Percentiles rank a stretch among this genome's conserved stretches.
Conservation (phyloP, 73 alveolate species). For the Paramecium tetraurelia region DNA sequence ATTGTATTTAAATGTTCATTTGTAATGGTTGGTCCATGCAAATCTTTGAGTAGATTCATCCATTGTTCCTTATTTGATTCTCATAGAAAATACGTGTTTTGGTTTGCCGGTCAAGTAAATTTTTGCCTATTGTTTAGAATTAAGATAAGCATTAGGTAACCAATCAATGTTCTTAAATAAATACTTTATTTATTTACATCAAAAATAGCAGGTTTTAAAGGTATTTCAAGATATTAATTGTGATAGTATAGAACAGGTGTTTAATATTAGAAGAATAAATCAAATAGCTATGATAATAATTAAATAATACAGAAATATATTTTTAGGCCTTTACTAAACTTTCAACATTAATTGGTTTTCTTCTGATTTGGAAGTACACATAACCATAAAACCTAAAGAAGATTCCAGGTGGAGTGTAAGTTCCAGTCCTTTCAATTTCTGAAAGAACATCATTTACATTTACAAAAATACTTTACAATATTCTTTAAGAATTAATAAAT, state of each 20-base stretch:
- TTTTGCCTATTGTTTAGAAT: neutral
- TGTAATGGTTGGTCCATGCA: slow-evolving; percentile 46
- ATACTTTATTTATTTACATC: neutral
- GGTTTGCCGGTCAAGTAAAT: neutral
- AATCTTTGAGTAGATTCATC: neutral
- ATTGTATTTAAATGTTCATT: neutral
- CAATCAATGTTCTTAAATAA: neutral
- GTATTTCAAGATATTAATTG: slow-evolving; percentile 1
- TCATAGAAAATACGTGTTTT: neutral
- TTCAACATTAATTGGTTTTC: slow-evolving; percentile 6
- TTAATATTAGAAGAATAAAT: slow-evolving; percentile 22
- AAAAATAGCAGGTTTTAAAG: neutral
- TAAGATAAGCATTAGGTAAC: slow-evolving; percentile 19
- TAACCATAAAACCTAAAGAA: slow-evolving; percentile 43
- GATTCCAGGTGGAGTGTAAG: slow-evolving; percentile 51
- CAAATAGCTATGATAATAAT: neutral
- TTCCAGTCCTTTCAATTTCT: slow-evolving; percentile 30
- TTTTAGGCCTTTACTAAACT: slow-evolving; percentile 2
- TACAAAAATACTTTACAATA: slow-evolving; percentile 5
- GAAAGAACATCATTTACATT: neutral
- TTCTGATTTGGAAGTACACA: slow-evolving; percentile 30
- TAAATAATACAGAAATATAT: neutral
- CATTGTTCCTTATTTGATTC: neutral
- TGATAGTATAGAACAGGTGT: slow-evolving; percentile 10
- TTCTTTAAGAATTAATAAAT: neutral